phyloP scores from a whole-genome alignment of 2,329 filamentous ascomycete genomes.

The Microdochium bolleyi region DNA sequence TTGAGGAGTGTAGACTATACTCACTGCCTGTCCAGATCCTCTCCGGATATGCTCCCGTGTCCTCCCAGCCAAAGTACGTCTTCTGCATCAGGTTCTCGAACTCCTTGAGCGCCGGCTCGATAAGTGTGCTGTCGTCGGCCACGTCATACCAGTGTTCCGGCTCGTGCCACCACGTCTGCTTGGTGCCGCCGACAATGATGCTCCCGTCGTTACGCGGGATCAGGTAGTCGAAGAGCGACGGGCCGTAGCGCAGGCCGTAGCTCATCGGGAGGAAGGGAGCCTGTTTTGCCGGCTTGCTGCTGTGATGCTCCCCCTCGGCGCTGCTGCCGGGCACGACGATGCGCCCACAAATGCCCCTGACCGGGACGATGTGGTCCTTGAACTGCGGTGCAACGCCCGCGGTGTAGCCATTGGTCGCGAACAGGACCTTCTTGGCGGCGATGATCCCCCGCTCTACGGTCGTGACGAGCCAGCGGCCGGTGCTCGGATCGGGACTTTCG shows the following conservation, averaged over 20 bases:
- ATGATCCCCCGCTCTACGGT: slow-evolving; percentile 46
- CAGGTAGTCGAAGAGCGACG: slow-evolving; percentile 23
- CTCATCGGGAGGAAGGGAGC: slow-evolving; percentile 9
- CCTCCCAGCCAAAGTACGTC: slow-evolving; percentile 35
- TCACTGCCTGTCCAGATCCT: slow-evolving; percentile 33
- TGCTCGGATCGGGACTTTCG: slow-evolving; percentile 9
- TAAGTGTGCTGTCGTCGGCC: slow-evolving; percentile 29
- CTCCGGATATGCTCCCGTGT: slow-evolving; percentile 25
- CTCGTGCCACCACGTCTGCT: slow-evolving; percentile 20
- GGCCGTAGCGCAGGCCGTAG: slow-evolving; percentile 11
- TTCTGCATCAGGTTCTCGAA: slow-evolving; percentile 38
- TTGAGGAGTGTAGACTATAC: slow-evolving; percentile 2
- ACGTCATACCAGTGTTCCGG: slow-evolving; percentile 31
- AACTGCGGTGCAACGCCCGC: slow-evolving; percentile 21
- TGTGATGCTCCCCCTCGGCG: background rate
- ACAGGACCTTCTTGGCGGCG: slow-evolving; percentile 33
- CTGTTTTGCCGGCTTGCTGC: background rate
- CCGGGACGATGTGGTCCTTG: slow-evolving; percentile 19
- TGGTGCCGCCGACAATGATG: slow-evolving; percentile 34
- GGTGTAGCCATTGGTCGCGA: slow-evolving; percentile 26
- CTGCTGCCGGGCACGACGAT: slow-evolving; percentile 4
- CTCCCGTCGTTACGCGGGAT: slow-evolving; percentile 30
- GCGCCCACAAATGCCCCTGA: slow-evolving; percentile 18
- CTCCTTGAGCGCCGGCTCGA: slow-evolving; percentile 27
- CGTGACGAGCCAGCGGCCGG: slow-evolving; percentile 33